These are phyloP conservation scores for Cladorrhinum samala DNA, from an alignment of 495 filamentous ascomycete species.

Conservation along the genomic window DNA sequence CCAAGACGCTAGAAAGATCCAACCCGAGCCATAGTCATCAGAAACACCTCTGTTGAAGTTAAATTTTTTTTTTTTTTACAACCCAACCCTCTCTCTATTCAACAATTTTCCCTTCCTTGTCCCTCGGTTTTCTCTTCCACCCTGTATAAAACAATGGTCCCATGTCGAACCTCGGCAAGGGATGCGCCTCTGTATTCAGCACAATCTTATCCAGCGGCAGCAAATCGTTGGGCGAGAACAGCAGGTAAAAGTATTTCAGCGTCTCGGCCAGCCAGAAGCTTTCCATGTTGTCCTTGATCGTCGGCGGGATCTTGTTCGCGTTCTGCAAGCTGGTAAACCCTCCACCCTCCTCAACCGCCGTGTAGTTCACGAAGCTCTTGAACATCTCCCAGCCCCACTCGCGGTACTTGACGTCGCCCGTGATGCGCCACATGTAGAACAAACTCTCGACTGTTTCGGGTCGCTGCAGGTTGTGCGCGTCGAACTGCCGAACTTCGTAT, in stretches of 20 bases:
- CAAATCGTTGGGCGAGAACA: conserved; percentile 81
- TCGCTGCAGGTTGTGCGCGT: conserved; percentile 89
- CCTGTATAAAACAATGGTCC: conserved; percentile 75
- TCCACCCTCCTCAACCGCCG: conserved; percentile 63
- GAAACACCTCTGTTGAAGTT: neutral
- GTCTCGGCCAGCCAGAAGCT: conserved; percentile 98
- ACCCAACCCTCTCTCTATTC: neutral
- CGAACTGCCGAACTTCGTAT: conserved; percentile 65
- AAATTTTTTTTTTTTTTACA: neutral
- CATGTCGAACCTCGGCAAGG: conserved; percentile 79
- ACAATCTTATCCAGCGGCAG: conserved; percentile 80
- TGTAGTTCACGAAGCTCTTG: conserved; percentile 80
- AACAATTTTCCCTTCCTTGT: conserved; percentile 32
- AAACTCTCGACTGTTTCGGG: conserved; percentile 93
- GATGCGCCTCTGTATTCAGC: conserved; percentile 94
- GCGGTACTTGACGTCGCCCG: conserved; percentile 81
- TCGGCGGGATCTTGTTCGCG: conserved; percentile 61
- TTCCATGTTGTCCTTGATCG: conserved; percentile 76
- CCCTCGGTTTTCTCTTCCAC: conserved; percentile 68
- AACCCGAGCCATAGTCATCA: neutral
- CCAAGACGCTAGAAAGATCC: too few relatives aligned
- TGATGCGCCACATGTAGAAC: conserved; percentile 98
- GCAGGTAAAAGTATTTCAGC: conserved; percentile 92
- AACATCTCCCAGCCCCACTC: conserved; percentile 99
- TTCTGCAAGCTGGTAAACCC: conserved; percentile 79